Evolutionary conservation across 1,139 yeast genomes (phyloP), one percentile per base, ranked within the genome.

Genomic region (Hyphopichia burtonii): DNA sequence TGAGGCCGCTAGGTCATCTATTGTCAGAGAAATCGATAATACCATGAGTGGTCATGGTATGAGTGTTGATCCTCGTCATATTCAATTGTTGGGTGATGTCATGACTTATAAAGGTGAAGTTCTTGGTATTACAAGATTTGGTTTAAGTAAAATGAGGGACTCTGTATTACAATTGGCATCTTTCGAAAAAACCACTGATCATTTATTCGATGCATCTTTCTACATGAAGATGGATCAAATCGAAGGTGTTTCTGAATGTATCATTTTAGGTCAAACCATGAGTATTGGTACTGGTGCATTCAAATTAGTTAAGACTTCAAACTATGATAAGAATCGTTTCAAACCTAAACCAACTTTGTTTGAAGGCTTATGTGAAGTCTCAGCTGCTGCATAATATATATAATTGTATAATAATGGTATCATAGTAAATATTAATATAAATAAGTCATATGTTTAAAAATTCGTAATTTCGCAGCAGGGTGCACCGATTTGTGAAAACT

Each of bases 51-150:
- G 90, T 65, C 99, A 94, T 74, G 99, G 99, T 66, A 94, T 94
- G 99, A 88, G 96, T 63, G 98, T 94, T 44, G 99, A 94, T 74
- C 99, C 99, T 49, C 96, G 99, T 74, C 99, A 94, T 68, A 90
- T 94, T 62, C 99, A 93, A 69, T 72, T 94, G 41, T 71, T 94
- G 49, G 99, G 99, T 49, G 99, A 94, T 63, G 99, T 94, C 44
- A 94, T 94, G 99, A 89, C 98, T 0, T 94, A 89, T 65, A 94
- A 93, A 69, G 99, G 99, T 46, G 99, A 94, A 61, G 96, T 94
- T 7, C 76, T 94, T 55, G 99, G 99, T 65, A 94, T 94, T 59
- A 94, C 99, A 3, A 80, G 99, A 67, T 94, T 94, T 58, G 99
- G 99, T 53, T 76, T 94, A 54, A 91, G 97, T 57, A 94, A 94